phyloP scores from a whole-genome alignment of 208 protist genomes.

The Lotmaria passim region DNA sequence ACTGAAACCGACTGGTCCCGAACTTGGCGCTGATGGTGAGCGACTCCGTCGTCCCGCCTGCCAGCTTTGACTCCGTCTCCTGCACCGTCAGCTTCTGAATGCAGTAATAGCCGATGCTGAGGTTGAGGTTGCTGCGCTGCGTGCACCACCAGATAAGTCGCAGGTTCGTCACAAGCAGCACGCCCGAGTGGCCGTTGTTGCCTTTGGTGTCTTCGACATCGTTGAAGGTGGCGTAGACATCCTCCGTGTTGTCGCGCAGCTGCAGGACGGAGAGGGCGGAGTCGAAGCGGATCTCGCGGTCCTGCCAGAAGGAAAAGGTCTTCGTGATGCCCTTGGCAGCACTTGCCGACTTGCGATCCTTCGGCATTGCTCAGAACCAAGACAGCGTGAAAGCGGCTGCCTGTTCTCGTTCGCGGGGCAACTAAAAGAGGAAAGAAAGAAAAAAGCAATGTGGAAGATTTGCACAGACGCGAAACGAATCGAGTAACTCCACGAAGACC shows the following conservation, averaged over 20 bases:
- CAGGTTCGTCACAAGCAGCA: constrained; percentile 95
- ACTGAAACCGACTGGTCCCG: constrained; percentile 89
- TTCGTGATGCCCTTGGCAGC: constrained; percentile 43
- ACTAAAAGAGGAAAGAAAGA: not conserved
- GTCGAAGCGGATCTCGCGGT: constrained; percentile 97
- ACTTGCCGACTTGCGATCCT: constrained; percentile 13
- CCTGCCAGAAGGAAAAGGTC: constrained; percentile 90
- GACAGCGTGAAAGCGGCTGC: too few species aligned
- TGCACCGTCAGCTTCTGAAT: constrained; percentile 90
- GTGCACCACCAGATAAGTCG: constrained; percentile 92
- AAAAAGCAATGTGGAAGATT: not conserved
- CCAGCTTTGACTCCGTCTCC: constrained; percentile 75
- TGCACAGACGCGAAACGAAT: too few species aligned
- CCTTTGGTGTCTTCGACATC: constrained; percentile 96
- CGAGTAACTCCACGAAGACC: too few species aligned
- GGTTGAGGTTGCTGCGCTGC: constrained; percentile 62
- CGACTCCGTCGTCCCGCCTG: constrained; percentile 77
- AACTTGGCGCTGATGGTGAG: constrained; percentile 91
- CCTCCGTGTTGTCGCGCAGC: constrained; percentile 78
- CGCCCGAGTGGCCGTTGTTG: constrained; percentile 92
- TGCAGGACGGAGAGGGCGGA: constrained; percentile 42
- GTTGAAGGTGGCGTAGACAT: constrained; percentile 76
- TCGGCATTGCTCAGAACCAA: constrained; percentile 15
- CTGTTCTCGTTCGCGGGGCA: too few species aligned
- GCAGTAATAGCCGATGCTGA: constrained; percentile 94